Base-by-base conservation (phyloP, 2,329 filamentous ascomycete species). In the Colletotrichum tabaci region DNA sequence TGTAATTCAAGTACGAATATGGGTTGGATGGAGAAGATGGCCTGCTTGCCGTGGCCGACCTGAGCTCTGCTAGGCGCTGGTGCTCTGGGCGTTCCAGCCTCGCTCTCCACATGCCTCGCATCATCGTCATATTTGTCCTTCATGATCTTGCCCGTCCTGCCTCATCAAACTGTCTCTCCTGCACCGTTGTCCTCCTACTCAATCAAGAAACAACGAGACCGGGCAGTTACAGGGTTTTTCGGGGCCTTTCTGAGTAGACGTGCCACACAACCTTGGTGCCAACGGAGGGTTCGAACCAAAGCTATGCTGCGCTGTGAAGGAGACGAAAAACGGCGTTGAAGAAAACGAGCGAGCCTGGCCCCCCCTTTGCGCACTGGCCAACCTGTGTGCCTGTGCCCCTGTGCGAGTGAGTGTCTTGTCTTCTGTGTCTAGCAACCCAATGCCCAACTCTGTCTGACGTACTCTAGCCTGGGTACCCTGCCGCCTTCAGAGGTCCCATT, bases 341-440 rank as follows among this genome's bases (percentile, higher is more conserved):
- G 53, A 55, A 40, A 55, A 55, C 30, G 12, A 55, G 30, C n/a
- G 30, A 30, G 10, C 52, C 52, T 12, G 26, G 15, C 23, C 18
- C n/a, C 47, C 30, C 49, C 49, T 35, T 30, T 42, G 44, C 58
- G 65, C 65, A 53, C 47, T 46, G 35, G 64, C 64, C 64, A 53
- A 52, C 38, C 23, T 47, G 26, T 46, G 16, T 49, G 46, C 21
- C 58, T 38, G 58, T 35, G 30, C 30, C 30, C 8, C 1, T 35
- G 8, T 35, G 30, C 30, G 2, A 35, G 30, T 35, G 30, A 35
- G 30, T 5, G 26, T 5, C 35, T n/a, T 58, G 55, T 58, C n/a
- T 58, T n/a, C 40, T 58, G 56, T 38, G 58, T 61, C 23, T 38
- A 42, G 58, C 63, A 67, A 62, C 58, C 65, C 65, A 63, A 67